Evolutionary conservation across 441 rosid species (phyloP).

Genomic region (Hura crepitans): DNA sequence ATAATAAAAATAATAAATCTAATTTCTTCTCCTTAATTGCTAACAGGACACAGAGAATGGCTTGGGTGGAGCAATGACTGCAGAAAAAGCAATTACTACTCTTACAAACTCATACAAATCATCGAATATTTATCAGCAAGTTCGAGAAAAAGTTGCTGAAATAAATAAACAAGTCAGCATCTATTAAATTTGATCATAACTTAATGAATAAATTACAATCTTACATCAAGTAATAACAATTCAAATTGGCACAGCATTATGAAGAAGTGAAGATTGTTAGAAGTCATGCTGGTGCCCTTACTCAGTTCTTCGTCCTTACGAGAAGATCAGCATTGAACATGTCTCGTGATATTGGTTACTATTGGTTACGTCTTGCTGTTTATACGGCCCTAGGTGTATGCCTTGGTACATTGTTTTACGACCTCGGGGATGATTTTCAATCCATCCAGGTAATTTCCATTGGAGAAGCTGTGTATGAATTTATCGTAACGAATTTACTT

Average conservation of each 20-base stretch:
- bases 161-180: slow-evolving; percentile 29
- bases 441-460: slow-evolving; percentile 45
- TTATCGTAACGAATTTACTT: too few relatives aligned
- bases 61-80: background rate
- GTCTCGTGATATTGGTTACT: slow-evolving; percentile 7
- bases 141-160: slow-evolving; percentile 24
- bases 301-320: too few relatives aligned
- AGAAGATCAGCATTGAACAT: too few relatives aligned
- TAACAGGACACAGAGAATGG: slow-evolving; percentile 17
- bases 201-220: too few relatives aligned
- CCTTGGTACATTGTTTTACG: slow-evolving; percentile 37
- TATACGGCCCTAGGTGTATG: slow-evolving; percentile 35
- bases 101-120: slow-evolving; percentile 41
- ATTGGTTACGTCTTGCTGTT: slow-evolving; percentile 52
- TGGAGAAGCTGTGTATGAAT: background rate
- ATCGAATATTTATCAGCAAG: slow-evolving; percentile 27
- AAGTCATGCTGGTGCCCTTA: background rate
- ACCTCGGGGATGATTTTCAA: slow-evolving; percentile 26
- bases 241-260: too few relatives aligned
- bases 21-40: too few relatives aligned
- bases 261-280: slow-evolving; percentile 24
- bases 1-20: too few relatives aligned
- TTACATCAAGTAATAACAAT: too few relatives aligned
- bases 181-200: too few relatives aligned
- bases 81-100: slow-evolving; percentile 37